Conservation (phyloP, 1,139 yeast species). For the Lodderomyces beijingensis region DNA sequence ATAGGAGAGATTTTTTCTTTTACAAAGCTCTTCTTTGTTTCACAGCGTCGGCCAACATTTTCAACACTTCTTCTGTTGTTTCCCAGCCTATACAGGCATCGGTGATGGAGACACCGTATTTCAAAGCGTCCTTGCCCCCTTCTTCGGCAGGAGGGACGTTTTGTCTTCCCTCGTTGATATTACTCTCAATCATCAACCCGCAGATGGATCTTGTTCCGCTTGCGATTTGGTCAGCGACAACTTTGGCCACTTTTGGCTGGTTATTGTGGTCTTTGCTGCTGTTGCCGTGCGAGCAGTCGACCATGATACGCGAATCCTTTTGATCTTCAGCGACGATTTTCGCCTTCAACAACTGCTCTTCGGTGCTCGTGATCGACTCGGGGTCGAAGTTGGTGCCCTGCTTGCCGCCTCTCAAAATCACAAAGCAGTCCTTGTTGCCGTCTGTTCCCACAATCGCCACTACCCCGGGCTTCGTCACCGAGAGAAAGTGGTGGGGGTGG, state of each 20-base stretch:
- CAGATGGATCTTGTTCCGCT: slow-evolving; percentile 74
- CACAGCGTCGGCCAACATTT: slow-evolving; percentile 76
- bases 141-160: slow-evolving; percentile 59
- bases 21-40: slow-evolving; percentile 59
- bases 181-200: slow-evolving; percentile 96
- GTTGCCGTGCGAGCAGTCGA: slow-evolving; percentile 97
- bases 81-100: slow-evolving; percentile 97
- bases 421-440: slow-evolving; percentile 86
- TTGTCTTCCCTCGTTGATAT: slow-evolving; percentile 91
- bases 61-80: slow-evolving; percentile 75
- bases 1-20: too few relatives aligned
- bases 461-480: slow-evolving; percentile 93
- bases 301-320: slow-evolving; percentile 58
- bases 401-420: slow-evolving; percentile 94
- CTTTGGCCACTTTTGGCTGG: slow-evolving; percentile 82
- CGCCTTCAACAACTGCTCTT: slow-evolving; percentile 41
- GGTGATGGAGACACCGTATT: slow-evolving; percentile 94
- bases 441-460: slow-evolving; percentile 95
- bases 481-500: slow-evolving; percentile 91
- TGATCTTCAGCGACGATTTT: slow-evolving; percentile 28
- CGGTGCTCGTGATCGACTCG: slow-evolving; percentile 70
- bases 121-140: slow-evolving; percentile 60
- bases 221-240: slow-evolving; percentile 78
- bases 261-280: slow-evolving; percentile 90
- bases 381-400: slow-evolving; percentile 89